phyloP scores from a whole-genome alignment of 495 filamentous ascomycete genomes.

The Aspergillus funiculosus region DNA sequence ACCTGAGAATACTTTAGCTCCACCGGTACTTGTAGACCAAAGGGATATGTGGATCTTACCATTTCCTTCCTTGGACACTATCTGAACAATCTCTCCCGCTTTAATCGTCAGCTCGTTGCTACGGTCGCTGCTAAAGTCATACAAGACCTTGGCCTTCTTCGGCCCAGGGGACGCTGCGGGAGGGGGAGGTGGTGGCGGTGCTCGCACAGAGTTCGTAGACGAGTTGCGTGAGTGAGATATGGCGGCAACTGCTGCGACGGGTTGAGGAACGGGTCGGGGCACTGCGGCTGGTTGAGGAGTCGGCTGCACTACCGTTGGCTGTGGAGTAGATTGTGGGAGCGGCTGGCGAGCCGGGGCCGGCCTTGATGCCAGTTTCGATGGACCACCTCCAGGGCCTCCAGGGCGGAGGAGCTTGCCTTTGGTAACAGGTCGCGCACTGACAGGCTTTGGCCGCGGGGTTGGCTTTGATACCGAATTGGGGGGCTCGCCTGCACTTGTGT shows the following conservation, averaged over 20 bases:
- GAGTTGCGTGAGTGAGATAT: slow-evolving; percentile 49
- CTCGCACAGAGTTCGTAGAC: slow-evolving; percentile 50
- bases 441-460: slow-evolving; percentile 76
- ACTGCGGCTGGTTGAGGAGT: slow-evolving; percentile 38
- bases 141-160: slow-evolving; percentile 74
- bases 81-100: slow-evolving; percentile 73
- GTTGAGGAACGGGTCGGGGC: slow-evolving; percentile 35
- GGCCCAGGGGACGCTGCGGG: slow-evolving; percentile 57
- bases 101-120: slow-evolving; percentile 73
- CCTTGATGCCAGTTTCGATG: slow-evolving; percentile 58
- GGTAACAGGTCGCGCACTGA: slow-evolving; percentile 84
- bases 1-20: slow-evolving; percentile 46
- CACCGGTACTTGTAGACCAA: slow-evolving; percentile 20
- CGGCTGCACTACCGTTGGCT: slow-evolving; percentile 43
- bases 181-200: slow-evolving; percentile 63
- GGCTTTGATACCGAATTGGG: slow-evolving; percentile 76
- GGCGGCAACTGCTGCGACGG: slow-evolving; percentile 39
- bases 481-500: slow-evolving; percentile 78
- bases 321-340: slow-evolving; percentile 36
- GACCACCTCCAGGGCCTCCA: slow-evolving; percentile 77
- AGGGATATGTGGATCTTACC: slow-evolving; percentile 51
- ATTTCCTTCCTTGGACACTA: slow-evolving; percentile 84
- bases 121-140: slow-evolving; percentile 77
- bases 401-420: slow-evolving; percentile 81
- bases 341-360: slow-evolving; percentile 45